Evolutionary conservation across 2,329 filamentous ascomycete genomes (phyloP).

Genomic region (Pseudocercospora ulei): DNA sequence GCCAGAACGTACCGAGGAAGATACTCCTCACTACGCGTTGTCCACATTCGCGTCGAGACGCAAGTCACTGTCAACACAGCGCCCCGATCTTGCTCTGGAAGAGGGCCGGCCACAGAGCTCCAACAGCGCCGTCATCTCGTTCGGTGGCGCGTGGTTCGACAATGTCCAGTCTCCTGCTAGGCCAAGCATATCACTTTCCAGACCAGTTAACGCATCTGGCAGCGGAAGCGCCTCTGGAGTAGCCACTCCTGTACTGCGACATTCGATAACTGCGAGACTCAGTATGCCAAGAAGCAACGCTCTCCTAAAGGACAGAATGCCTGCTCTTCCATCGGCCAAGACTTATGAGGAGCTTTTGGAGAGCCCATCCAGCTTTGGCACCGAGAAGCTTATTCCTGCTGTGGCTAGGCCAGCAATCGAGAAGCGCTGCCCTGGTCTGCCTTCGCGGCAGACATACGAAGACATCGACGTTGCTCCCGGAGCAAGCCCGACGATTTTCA

Average conservation of each 20-base stretch:
- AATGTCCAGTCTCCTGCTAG: background rate
- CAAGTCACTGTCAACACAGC: constrained; percentile 29
- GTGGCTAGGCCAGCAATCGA: constrained; percentile 5
- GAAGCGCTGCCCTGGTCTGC: constrained; percentile 20
- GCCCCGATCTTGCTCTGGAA: background rate
- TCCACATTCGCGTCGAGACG: constrained; percentile 31
- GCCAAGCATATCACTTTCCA: background rate
- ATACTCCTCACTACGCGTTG: constrained; percentile 29
- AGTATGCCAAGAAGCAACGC: background rate
- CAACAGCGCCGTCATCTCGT: constrained; percentile 23
- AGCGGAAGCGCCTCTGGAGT: background rate
- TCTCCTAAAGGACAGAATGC: constrained; percentile 15
- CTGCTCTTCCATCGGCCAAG: constrained; percentile 13
- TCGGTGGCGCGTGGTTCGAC: constrained; percentile 8
- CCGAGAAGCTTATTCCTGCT: background rate
- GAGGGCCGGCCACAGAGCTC: constrained; percentile 26
- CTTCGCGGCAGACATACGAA: constrained; percentile 14
- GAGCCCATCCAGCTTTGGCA: background rate
- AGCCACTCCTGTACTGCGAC: background rate
- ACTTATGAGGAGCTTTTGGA: constrained; percentile 15
- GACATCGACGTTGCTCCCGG: background rate
- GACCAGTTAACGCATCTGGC: constrained; percentile 2
- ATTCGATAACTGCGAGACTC: background rate
- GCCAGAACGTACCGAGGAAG: constrained; percentile 2
- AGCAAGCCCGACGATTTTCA: too few relatives aligned